Conservation (phyloP, 225 moss, liverwort and hornwort genomes). For the Neckera pumila region DNA sequence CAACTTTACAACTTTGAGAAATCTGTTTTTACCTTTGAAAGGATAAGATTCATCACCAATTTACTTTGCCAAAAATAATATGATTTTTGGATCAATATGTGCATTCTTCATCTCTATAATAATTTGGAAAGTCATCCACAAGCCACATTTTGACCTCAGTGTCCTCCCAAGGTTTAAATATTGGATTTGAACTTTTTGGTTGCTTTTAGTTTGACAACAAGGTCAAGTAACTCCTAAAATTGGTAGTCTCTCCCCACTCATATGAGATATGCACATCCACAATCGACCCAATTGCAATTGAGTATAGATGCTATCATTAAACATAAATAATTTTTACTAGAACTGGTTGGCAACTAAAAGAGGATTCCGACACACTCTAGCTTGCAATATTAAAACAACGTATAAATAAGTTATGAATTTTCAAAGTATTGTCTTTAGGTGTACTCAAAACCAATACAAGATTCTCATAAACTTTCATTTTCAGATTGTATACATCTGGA, state of each 20-base stretch:
- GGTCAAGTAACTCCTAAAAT: background rate
- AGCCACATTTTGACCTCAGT: rapidly evolving
- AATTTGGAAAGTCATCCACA: background rate
- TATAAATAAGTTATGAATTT: too few species aligned
- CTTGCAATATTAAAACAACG: too few species aligned
- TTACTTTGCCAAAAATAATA: background rate
- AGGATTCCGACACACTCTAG: too few species aligned
- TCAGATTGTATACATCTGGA: background rate
- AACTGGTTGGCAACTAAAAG: too few species aligned
- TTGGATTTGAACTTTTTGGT: background rate
- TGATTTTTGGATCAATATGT: background rate
- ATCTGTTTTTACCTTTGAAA: background rate
- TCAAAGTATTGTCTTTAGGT: too few species aligned
- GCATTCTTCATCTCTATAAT: background rate
- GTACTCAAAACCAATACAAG: too few species aligned
- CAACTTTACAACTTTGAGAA: background rate
- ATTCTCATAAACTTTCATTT: too few species aligned
- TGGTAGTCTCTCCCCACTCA: rapidly evolving
- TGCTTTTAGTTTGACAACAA: background rate
- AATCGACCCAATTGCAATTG: background rate
- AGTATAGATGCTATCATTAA: too few species aligned
- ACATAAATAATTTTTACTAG: too few species aligned
- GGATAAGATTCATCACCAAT: rapidly evolving
- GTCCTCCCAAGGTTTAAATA: rapidly evolving
- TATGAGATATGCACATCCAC: rapidly evolving